These are phyloP conservation scores for Fusarium pseudoanthophilum DNA, from an alignment of 2,329 filamentous ascomycete genomes.

Conservation along the genomic window DNA sequence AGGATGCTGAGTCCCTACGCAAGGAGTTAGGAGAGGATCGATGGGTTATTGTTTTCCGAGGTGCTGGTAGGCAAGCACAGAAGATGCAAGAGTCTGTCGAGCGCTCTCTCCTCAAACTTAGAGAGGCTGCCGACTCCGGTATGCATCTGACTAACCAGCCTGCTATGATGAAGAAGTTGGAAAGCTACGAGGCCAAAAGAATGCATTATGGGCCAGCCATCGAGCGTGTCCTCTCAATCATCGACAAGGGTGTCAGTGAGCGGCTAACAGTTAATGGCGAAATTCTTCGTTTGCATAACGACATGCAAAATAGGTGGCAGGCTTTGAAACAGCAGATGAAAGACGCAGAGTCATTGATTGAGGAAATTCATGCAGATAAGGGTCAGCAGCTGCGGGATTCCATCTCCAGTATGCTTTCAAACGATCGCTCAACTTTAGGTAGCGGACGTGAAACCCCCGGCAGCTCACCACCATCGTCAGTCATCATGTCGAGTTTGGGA, in stretches of 20 bases:
- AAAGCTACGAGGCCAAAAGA: slow-evolving; percentile 95
- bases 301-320: slow-evolving; percentile 86
- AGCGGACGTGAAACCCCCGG: slow-evolving; percentile 78
- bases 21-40: slow-evolving; percentile 94
- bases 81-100: slow-evolving; percentile 98
- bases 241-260: slow-evolving; percentile 94
- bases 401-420: slow-evolving; percentile 89
- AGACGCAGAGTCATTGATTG: slow-evolving; percentile 79
- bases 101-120: slow-evolving; percentile 83
- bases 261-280: slow-evolving; percentile 97
- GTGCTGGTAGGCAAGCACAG: slow-evolving; percentile 88
- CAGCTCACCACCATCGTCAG: slow-evolving; percentile 71
- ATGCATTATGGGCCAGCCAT: slow-evolving; percentile 94
- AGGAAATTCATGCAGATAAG: slow-evolving; percentile 74
- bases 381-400: slow-evolving; percentile 88
- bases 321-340: slow-evolving; percentile 79
- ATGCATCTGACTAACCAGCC: slow-evolving; percentile 78
- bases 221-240: slow-evolving; percentile 88
- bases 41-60: slow-evolving; percentile 95
- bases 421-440: slow-evolving; percentile 76
- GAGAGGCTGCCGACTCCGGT: slow-evolving; percentile 79
- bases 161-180: slow-evolving; percentile 81
- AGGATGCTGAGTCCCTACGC: slow-evolving; percentile 87
- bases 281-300: slow-evolving; percentile 84
- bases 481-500: slow-evolving; percentile 68